phyloP scores from a whole-genome alignment of 2,329 filamentous ascomycete genomes.

The Emmonsiellopsis sp. region DNA sequence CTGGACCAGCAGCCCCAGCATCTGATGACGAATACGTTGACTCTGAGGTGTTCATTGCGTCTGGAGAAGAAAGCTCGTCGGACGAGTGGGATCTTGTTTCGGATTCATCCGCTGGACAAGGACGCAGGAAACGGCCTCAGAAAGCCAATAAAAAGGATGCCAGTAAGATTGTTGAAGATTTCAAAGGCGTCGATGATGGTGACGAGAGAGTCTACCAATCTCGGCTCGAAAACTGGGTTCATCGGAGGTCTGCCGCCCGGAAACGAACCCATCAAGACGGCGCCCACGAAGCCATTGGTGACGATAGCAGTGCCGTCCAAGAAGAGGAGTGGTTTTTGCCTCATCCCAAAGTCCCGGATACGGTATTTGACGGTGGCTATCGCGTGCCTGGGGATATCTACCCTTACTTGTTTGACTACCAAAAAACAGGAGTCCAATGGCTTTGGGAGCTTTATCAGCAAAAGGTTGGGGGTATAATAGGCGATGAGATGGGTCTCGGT shows the following conservation, averaged over 20 bases:
- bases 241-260: constrained; percentile 52
- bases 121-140: constrained; percentile 21
- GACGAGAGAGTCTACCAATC: constrained; percentile 71
- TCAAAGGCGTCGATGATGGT: constrained; percentile 71
- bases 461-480: constrained; percentile 84
- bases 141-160: constrained; percentile 21
- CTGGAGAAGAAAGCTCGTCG: constrained; percentile 12
- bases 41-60: constrained; percentile 10
- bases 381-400: constrained; percentile 86
- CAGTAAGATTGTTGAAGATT: constrained; percentile 42
- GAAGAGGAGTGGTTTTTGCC: constrained; percentile 70
- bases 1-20: constrained; percentile 18
- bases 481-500: constrained; percentile 97
- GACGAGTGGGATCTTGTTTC: constrained; percentile 8
- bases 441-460: constrained; percentile 85
- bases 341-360: constrained; percentile 72
- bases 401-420: constrained; percentile 87
- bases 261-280: constrained; percentile 32
- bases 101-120: constrained; percentile 13
- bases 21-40: constrained; percentile 27
- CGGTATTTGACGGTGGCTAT: constrained; percentile 63
- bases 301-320: constrained; percentile 19
- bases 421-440: constrained; percentile 96
- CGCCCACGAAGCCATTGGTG: constrained; percentile 30
- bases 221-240: constrained; percentile 67